phyloP scores from a whole-genome alignment of 2,329 filamentous ascomycete genomes.

The Tolypocladium endophyticum region DNA sequence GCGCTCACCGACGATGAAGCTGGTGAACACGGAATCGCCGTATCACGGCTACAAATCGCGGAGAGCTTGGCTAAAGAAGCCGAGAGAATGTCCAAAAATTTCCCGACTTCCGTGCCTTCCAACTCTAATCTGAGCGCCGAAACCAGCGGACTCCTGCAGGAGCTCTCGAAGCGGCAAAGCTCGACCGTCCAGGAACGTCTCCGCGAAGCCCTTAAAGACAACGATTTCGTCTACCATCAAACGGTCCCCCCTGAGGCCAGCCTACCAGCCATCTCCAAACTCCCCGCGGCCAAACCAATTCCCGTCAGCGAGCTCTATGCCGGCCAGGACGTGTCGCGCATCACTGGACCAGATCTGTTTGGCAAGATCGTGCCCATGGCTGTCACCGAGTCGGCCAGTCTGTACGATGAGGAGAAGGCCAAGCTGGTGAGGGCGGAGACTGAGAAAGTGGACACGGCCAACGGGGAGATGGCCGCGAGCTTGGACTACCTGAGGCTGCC shows the following conservation, averaged over 20 bases:
- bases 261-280: slow-evolving; percentile 71
- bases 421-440: slow-evolving; percentile 90
- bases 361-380: slow-evolving; percentile 92
- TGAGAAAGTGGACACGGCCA: slow-evolving; percentile 84
- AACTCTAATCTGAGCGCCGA: slow-evolving; percentile 79
- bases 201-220: slow-evolving; percentile 71
- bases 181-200: slow-evolving; percentile 74
- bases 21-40: slow-evolving; percentile 74
- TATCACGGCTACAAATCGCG: slow-evolving; percentile 72
- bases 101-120: slow-evolving; percentile 68
- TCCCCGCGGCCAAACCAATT: slow-evolving; percentile 92
- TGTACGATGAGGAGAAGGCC: slow-evolving; percentile 98
- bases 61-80: slow-evolving; percentile 73
- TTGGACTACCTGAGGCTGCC: slow-evolving; percentile 89
- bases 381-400: slow-evolving; percentile 89
- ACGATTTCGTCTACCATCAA: slow-evolving; percentile 98
- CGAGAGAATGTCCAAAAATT: slow-evolving; percentile 61
- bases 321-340: slow-evolving; percentile 91
- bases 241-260: slow-evolving; percentile 77
- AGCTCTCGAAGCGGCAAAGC: slow-evolving; percentile 74
- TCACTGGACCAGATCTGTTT: slow-evolving; percentile 95
- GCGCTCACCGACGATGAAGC: slow-evolving; percentile 83
- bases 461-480: slow-evolving; percentile 91
- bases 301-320: slow-evolving; percentile 95
- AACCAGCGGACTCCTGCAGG: slow-evolving; percentile 61